Conservation (phyloP, 306 rosid genomes). For the Trifolium dubium region DNA sequence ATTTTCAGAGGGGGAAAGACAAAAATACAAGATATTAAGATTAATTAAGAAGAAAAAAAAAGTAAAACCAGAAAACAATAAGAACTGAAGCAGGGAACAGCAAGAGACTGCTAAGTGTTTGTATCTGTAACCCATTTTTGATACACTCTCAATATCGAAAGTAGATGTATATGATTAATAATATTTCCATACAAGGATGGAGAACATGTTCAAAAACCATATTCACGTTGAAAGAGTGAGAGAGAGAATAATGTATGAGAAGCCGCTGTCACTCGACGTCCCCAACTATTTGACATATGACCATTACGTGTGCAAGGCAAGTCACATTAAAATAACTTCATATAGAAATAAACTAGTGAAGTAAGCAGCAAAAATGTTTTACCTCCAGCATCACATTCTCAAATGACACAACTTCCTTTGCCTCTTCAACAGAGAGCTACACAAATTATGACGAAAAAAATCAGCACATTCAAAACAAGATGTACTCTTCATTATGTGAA, state of each 20-base stretch:
- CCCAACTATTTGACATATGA: slow-evolving; percentile 32
- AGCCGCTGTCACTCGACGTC: slow-evolving; percentile 7
- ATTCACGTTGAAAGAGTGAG: slow-evolving; percentile 35
- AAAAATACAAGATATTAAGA: slow-evolving; percentile 16
- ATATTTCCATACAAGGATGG: slow-evolving; percentile 4
- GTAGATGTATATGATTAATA: neutral
- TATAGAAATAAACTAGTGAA: slow-evolving; percentile 31
- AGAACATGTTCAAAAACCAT: slow-evolving; percentile 32
- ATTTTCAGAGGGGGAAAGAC: slow-evolving; percentile 35
- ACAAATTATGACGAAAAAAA: slow-evolving; percentile 40
- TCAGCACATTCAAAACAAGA: slow-evolving; percentile 30
- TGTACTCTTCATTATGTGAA: slow-evolving; percentile 29
- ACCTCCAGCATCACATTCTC: slow-evolving; percentile 71
- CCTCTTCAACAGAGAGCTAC: slow-evolving; percentile 84
- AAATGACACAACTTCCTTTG: slow-evolving; percentile 75
- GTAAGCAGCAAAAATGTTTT: slow-evolving; percentile 31
- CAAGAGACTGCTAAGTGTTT: slow-evolving; percentile 12
- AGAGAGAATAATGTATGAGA: slow-evolving; percentile 11
- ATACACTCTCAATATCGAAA: slow-evolving; percentile 21
- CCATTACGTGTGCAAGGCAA: slow-evolving; percentile 13
- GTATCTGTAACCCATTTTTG: slow-evolving; percentile 23
- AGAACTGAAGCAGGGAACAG: slow-evolving; percentile 29
- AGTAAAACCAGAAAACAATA: slow-evolving; percentile 1
- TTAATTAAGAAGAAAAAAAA: slow-evolving; percentile 9
- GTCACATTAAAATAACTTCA: slow-evolving; percentile 38